Evolutionary conservation across 345 rosid genomes (phyloP), one percentile per base, ranked within the genome.

Genomic region (Hibiscus mutabilis): DNA sequence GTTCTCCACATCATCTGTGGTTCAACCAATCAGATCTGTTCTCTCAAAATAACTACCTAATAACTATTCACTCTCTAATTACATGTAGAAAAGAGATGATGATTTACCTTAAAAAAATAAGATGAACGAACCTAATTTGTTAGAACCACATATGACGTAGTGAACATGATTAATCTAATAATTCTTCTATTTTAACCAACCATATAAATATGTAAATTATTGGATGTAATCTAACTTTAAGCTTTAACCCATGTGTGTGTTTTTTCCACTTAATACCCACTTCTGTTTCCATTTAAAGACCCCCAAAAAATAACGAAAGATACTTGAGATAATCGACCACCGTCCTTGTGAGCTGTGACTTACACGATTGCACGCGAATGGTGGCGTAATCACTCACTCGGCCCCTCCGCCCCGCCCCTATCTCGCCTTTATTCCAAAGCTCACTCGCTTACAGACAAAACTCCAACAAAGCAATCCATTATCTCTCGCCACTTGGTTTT

Each of bases 361-460:
- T 61, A 55, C 77, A 44, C 74, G 70, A 40, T 27, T 72, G 49
- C 77, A 46, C 59, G 19, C 79, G 22, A n/a, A 77, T 59, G 12
- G 29, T 64, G 74, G 59, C 68, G 47, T 58, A 27, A 47, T 68
- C 22, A 60, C 6, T 52, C 58, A 53, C 57, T 53, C 7, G 25
- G 58, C 9, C 24, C 58, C 58, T 52, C 21, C 24, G 8, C 10
- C 12, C 16, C 18, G 13, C 14, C 19, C 29, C 60, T 56, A 21
- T 21, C 58, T 22, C 27, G 2, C 40, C 52, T 71, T 71, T 60
- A 31, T 72, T 61, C 60, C 6, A 16, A 66, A 72, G 68, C 68
- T 29, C 61, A 27, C 47, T 60, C 56, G 1, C 22, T 59, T 35
- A 19, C 75, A 66, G 66, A 71, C 51, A 53, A 69, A 22, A 75